Evolutionary conservation across 495 filamentous ascomycete species (phyloP).

Genomic region (Filosporella fistucella): DNA sequence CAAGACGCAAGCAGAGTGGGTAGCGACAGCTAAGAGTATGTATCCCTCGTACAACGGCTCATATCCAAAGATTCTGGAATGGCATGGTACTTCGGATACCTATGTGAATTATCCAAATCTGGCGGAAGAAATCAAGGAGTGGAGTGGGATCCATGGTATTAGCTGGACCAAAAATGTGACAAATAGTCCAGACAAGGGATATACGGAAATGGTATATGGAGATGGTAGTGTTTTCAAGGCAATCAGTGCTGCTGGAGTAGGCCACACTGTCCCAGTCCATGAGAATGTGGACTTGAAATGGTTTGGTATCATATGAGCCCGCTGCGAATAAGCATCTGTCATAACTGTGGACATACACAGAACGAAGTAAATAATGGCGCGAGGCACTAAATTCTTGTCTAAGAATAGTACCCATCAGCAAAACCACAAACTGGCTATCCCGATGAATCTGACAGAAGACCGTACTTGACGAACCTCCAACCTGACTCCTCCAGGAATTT

Average conservation of each 20-base stretch:
- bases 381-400: too few species aligned
- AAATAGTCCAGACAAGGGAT: conserved; percentile 18
- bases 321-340: not conserved
- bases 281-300: conserved; percentile 34
- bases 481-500: too few species aligned
- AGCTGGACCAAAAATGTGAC: conserved; percentile 25
- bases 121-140: conserved; percentile 42
- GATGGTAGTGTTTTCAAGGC: conserved; percentile 31
- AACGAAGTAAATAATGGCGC: too few species aligned
- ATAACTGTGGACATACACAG: too few species aligned
- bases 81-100: conserved; percentile 44
- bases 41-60: conserved; percentile 46
- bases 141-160: conserved; percentile 29
- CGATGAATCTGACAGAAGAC: too few species aligned
- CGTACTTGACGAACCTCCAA: too few species aligned
- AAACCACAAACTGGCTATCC: too few species aligned
- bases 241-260: conserved; percentile 39
- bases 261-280: conserved; percentile 41
- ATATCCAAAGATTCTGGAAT: conserved; percentile 53
- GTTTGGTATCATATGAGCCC: conserved; percentile 28
- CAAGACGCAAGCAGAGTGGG: conserved; percentile 37
- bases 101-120: conserved; percentile 45
- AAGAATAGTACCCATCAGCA: too few species aligned
- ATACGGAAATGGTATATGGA: conserved; percentile 46
- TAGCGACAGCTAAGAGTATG: conserved; percentile 34